Evolutionary conservation across 2,329 filamentous ascomycete species (phyloP).

Genomic region (Aspergillus sp.): DNA sequence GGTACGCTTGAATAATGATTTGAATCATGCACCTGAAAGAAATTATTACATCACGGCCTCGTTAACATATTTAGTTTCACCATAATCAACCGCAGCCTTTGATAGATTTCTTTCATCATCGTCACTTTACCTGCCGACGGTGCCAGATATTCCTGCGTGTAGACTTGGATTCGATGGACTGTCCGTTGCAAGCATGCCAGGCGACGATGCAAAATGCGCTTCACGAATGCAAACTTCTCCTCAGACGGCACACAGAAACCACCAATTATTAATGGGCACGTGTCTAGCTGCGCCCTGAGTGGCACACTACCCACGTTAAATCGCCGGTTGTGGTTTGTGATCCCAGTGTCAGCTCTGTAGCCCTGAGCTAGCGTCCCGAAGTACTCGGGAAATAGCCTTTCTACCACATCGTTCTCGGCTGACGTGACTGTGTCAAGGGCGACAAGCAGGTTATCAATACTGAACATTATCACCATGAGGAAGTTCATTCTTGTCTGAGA

Average conservation of each 20-base stretch:
- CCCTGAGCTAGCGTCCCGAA: conserved; percentile 10
- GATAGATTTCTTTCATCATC: conserved; percentile 35
- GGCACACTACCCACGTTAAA: conserved; percentile 8
- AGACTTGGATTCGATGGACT: conserved; percentile 27
- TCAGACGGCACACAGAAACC: conserved; percentile 26
- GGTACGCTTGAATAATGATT: background rate
- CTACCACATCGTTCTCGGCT: conserved; percentile 14
- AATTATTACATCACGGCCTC: conserved; percentile 8
- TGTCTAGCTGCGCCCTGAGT: conserved; percentile 24
- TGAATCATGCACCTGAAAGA: background rate
- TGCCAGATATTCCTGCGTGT: conserved; percentile 25
- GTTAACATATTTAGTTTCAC: conserved; percentile 29
- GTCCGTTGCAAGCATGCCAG: conserved; percentile 29
- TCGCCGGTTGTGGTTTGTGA: conserved; percentile 1
- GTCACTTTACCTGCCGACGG: conserved; percentile 23
- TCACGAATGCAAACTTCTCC: conserved; percentile 28
- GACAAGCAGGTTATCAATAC: conserved; percentile 30
- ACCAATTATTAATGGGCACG: conserved; percentile 28
- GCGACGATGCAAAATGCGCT: conserved; percentile 26
- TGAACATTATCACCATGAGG: conserved; percentile 31
- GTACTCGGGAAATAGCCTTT: conserved; percentile 14
- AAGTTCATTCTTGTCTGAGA: conserved; percentile 25
- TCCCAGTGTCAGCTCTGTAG: conserved; percentile 3
- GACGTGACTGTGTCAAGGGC: conserved; percentile 24
- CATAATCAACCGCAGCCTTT: conserved; percentile 29